These are phyloP conservation scores for Acacia acuminata DNA, from an alignment of 306 rosid species.

Conservation along the genomic window DNA sequence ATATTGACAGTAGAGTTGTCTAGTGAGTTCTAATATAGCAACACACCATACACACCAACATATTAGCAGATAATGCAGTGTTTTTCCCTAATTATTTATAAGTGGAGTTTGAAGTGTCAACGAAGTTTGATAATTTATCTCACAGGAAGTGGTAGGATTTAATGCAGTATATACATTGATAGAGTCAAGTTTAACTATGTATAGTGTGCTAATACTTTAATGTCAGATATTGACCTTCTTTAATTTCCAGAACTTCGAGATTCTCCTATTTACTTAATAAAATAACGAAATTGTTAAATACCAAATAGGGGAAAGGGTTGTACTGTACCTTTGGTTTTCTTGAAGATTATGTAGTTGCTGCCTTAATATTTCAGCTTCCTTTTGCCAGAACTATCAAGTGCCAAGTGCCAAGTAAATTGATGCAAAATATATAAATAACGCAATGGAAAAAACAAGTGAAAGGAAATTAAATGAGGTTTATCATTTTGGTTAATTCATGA, in stretches of 20 bases:
- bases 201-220: not conserved
- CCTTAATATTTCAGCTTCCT: slow-evolving; percentile 67
- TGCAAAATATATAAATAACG: not conserved
- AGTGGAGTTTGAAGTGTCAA: slow-evolving; percentile 6
- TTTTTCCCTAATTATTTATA: not conserved
- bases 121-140: not conserved
- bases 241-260: not conserved
- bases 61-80: not conserved
- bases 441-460: not conserved
- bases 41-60: not conserved
- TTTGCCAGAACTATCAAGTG: slow-evolving; percentile 72
- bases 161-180: slow-evolving; percentile 18
- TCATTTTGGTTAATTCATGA: slow-evolving; percentile 13
- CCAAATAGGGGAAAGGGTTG: slow-evolving; percentile 23
- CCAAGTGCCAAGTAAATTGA: slow-evolving; percentile 25
- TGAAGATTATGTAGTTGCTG: slow-evolving; percentile 72
- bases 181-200: too few relatives aligned
- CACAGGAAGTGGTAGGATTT: slow-evolving; percentile 7
- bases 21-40: not conserved
- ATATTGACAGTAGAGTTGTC: not conserved
- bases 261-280: not conserved
- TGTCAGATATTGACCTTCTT: not conserved
- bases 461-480: not conserved
- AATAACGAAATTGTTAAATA: not conserved
- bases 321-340: slow-evolving; percentile 76